A percentile compares a stretch with the other conserved stretches of the same genome.
Conservation (phyloP, 441 rosid genomes). For the Populus hybrid region DNA sequence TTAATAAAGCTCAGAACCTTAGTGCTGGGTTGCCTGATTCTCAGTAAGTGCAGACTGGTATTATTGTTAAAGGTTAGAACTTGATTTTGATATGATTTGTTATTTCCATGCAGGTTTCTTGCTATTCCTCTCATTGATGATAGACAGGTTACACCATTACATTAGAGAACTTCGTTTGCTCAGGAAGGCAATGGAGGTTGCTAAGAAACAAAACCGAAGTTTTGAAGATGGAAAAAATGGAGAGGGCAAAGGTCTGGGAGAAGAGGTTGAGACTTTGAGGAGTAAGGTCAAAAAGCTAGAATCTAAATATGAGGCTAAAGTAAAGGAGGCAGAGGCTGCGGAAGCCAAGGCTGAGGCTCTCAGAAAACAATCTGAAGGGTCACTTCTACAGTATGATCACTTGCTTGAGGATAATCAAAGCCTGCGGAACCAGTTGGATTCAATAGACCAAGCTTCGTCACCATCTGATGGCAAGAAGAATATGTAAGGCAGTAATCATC, state of each 20-base stretch:
- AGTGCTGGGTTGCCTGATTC: not conserved
- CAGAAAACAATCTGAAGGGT: slow-evolving; percentile 68
- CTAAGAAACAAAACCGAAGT: slow-evolving; percentile 65
- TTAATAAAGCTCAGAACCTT: not conserved
- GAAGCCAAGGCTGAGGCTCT: slow-evolving; percentile 58
- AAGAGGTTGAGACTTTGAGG: slow-evolving; percentile 42
- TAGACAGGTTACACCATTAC: slow-evolving; percentile 83
- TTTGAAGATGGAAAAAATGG: slow-evolving; percentile 51
- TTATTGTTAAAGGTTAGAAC: not conserved
- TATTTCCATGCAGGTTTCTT: slow-evolving; percentile 57
- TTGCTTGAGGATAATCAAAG: slow-evolving; percentile 70
- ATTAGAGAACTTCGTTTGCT: slow-evolving; percentile 75
- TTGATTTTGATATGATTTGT: not conserved
- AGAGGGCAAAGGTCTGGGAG: slow-evolving; percentile 43
- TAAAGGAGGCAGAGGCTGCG: slow-evolving; percentile 49
- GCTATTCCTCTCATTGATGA: slow-evolving; percentile 72
- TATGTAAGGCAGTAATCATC: slow-evolving; percentile 23
- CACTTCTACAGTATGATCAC: slow-evolving; percentile 66
- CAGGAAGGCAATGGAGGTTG: slow-evolving; percentile 71
- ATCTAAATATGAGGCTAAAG: slow-evolving; percentile 44
- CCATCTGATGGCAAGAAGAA: slow-evolving; percentile 54
- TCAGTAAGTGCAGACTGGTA: not conserved
- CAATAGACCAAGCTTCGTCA: slow-evolving; percentile 35
- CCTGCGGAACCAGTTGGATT: slow-evolving; percentile 59
- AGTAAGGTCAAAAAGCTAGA: slow-evolving; percentile 48